Evolutionary conservation across 306 rosid genomes (phyloP), one percentile per base, ranked within the genome.

Genomic region (Pyrus bretschneideri): DNA sequence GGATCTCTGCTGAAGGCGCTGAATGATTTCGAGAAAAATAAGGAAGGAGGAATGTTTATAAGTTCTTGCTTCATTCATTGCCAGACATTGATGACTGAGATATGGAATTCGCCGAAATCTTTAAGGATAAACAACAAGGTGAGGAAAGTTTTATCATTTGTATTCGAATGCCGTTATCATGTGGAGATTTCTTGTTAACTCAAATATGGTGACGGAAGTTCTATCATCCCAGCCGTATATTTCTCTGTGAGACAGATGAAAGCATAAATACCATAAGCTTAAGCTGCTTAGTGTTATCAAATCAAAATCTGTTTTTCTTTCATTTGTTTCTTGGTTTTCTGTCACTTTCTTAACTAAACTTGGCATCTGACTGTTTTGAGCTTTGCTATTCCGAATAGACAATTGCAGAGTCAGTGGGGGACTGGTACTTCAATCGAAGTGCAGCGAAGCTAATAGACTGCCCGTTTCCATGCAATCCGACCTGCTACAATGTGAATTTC

Each of bases 1-100:
- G 70, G 64, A 81, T 90, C 97, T 76, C 78, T 95, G 81, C 86
- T 95, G 76, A 92, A 76, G 83, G 69, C 88, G 15, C 59, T 92
- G 81, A 80, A 68, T 22, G 92, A 90, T 62, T 86, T 92, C 84
- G 83, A 80, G 80, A 89, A 83, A 38, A 85, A 40, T 29, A 86
- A 84, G 83, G 88, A 78, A 59, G 87, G 86, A 15, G 99, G 99
- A 79, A 74, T 84, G 83, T 95, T 95, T 70, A 78, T 95, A 77
- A 83, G 91, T 81, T 90, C 97, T 44, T 92, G 99, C 76, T 95
- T 92, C 79, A 71, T 81, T 82, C 99, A 92, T 86, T 95, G 97
- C 87, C 97, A 92, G 85, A 90, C 99, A 67, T 88, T 77, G 93
- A 79, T 78, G 82, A 69, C 82, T 15, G 88, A 83, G 85, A 92